Conservation (phyloP, 1,284 basidiomycete species). For the Rhodotorula sp. region DNA sequence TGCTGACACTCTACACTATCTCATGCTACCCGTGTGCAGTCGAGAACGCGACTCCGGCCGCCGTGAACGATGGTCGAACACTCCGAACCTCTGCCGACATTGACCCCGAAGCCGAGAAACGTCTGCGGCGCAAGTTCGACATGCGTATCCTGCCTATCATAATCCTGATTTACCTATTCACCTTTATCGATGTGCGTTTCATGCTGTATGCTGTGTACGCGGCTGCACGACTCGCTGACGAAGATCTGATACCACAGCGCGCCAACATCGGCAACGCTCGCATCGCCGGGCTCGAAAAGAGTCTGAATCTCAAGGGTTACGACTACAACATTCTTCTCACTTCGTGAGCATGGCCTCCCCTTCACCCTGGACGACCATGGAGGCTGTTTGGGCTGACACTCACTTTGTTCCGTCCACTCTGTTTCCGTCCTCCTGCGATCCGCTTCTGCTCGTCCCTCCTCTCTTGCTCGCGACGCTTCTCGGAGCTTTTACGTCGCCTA, state of each 20-base stretch:
- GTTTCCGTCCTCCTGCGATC: too few relatives aligned
- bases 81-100: slow-evolving; percentile 29
- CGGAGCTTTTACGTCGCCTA: slow-evolving; percentile 56
- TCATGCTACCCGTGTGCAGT: background rate
- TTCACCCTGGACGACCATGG: too few relatives aligned
- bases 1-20: background rate
- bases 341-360: background rate
- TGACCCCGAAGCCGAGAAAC: slow-evolving; percentile 44
- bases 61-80: background rate
- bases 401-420: too few relatives aligned
- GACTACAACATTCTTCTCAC: slow-evolving; percentile 59
- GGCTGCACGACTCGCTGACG: slow-evolving; percentile 23
- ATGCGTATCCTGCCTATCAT: slow-evolving; percentile 33
- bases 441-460: background rate
- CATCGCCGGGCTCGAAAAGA: slow-evolving; percentile 60
- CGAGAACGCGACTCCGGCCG: background rate
- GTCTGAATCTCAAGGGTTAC: slow-evolving; percentile 58
- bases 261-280: slow-evolving; percentile 56
- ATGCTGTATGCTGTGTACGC: background rate
- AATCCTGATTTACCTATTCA: slow-evolving; percentile 37
- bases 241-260: background rate
- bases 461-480: background rate
- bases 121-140: slow-evolving; percentile 42
- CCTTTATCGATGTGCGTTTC: slow-evolving; percentile 34
- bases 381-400: too few relatives aligned